Base-by-base conservation (phyloP, 345 rosid genomes). In the Ceriops tagal region DNA sequence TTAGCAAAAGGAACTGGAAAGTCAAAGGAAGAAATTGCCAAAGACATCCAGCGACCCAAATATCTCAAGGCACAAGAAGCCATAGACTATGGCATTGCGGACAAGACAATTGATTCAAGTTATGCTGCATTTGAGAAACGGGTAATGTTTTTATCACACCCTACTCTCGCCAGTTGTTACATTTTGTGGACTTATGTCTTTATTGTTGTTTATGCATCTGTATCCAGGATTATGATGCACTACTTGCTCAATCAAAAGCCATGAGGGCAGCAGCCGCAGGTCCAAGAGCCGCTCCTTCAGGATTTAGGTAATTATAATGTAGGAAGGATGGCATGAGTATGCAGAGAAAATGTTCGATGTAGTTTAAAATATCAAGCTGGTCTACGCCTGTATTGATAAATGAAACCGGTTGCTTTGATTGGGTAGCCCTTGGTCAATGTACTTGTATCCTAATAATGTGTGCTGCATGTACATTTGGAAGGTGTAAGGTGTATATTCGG, bases 21-120 rank as follows among this genome's bases (percentile, higher is more conserved):
- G 74, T 35, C 96, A 35, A 79, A 81, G 82, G 96, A 92, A 81
- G 92, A 95, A 79, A 82, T 95, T 68, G 64, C 43, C 15, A 83
- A 88, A 69, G 99, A 88, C 57, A 72, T 88, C 55, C 90, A 87
- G 71, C 82, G 88, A 62, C 86, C 92, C 43, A 89, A 89, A 61
- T 91, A 80, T 82, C 77, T 91, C 37, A 80, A 72, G 34, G 90
- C 92, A 31, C 82, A 89, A 68, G 86, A 82, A 78, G 96, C 95
- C 21, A 84, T 91, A 37, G 96, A 87, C 53, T 91, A 89, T 70
- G 99, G 99, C 52, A 67, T 95, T 57, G 99, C 86, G 35, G 99
- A 95, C 83, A 89, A 88, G 81, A 78, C 89, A 61, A 76, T 88
- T 20, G 81, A 79, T 82, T 78, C 89, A 1, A 79, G 71, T 59